Evolutionary conservation across 169 alveolate species (phyloP), one percentile per base, ranked within the genome.

Genomic region (Plasmodium cynomolgi): DNA sequence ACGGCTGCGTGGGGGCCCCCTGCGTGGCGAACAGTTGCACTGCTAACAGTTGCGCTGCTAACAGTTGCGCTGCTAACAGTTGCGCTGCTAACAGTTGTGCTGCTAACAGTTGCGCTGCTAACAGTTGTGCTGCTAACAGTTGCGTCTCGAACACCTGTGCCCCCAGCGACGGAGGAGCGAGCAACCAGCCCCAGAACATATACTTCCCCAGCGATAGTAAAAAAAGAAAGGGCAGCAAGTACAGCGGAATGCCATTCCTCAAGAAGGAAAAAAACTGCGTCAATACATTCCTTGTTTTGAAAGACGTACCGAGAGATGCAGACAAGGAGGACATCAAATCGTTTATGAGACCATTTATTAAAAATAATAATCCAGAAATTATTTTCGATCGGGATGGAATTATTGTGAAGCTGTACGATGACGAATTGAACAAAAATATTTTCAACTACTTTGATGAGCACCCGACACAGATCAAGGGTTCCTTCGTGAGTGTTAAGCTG

Each of bases 301-400:
- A 77, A 20, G 71, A 88, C 23, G 88, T 88, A 54, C 94, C 94
- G 9, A 41, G 44, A 34, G 88, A 88, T 56, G 88, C 82, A 20
- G 84, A 79, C n/a, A 88, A 88, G 81, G 94, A 88, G 81, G 94
- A 88, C 50, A 80, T 88, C 26, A 88, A 79, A 88, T 88, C 94
- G 4, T 80, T 88, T 77, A 88, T 88, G 81, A 33, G 90, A 5
- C 94, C 94, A 88, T 88, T 88, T 88, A 11, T 88, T 58, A 88
- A 44, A 56, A 79, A 79, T 23, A 80, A 15, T 17, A 88, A 8
- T 6, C 94, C 94, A 20, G 94, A 88, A 34, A 88, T 88, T 20
- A 26, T 37, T 8, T 88, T 79, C 44, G 58, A 77, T 56, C 83
- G 74, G 1, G 90, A 88, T n/a, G 84, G 84, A 5, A 80, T 88